These are phyloP conservation scores for Magnusiomyces suaveolens DNA, from an alignment of 1,139 yeast species.

Conservation along the genomic window DNA sequence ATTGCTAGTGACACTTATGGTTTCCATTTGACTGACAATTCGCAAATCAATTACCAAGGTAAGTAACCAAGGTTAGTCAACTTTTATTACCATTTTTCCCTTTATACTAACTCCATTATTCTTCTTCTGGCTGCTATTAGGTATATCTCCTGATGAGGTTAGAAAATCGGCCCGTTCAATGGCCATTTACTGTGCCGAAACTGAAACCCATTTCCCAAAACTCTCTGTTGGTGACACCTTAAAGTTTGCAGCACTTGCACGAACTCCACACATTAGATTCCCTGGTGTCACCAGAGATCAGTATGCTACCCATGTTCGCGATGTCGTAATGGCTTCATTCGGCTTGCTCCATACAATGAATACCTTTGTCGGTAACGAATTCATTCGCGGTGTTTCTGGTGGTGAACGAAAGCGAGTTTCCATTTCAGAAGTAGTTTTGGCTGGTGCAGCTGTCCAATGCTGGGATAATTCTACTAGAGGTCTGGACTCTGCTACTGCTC, in stretches of 20 bases:
- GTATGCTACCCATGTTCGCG: conserved; percentile 55
- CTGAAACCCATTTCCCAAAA: conserved; percentile 67
- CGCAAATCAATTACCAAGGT: conserved; percentile 32
- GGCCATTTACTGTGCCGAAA: conserved; percentile 59
- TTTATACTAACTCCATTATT: too few species aligned
- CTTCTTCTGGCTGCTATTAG: too few species aligned
- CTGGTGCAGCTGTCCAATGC: conserved; percentile 55
- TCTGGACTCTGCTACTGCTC: conserved; percentile 64
- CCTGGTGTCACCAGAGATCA: conserved; percentile 48
- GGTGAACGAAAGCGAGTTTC: conserved; percentile 82
- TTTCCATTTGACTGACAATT: conserved; percentile 46
- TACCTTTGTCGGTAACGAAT: conserved; percentile 63
- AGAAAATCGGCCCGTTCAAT: conserved; percentile 18
- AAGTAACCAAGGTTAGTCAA: too few species aligned
- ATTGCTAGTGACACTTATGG: conserved; percentile 66
- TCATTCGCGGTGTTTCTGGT: conserved; percentile 71
- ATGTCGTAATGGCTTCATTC: conserved; percentile 62
- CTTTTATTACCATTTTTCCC: too few species aligned
- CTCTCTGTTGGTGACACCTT: conserved; percentile 64
- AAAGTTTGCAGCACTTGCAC: conserved; percentile 50
- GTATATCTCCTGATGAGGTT: conserved; percentile 39
- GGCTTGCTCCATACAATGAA: conserved; percentile 58
- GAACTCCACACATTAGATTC: conserved; percentile 58
- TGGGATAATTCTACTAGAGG: conserved; percentile 76
- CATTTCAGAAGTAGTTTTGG: conserved; percentile 57